These are phyloP conservation scores for Allantophomopsis cytisporea DNA, from an alignment of 2,329 filamentous ascomycete genomes.

Conservation along the genomic window DNA sequence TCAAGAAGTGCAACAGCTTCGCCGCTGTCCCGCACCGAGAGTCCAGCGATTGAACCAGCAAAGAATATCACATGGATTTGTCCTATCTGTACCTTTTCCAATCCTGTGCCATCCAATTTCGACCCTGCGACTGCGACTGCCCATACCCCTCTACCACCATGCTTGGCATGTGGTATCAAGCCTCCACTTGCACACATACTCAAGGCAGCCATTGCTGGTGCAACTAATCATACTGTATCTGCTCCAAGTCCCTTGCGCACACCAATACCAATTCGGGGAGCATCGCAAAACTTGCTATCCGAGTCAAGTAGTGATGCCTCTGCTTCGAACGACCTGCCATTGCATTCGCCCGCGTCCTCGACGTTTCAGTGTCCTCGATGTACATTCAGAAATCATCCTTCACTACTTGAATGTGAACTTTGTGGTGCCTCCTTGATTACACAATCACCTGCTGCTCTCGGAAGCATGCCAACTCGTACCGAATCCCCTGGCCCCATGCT, in stretches of 20 bases:
- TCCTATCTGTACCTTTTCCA: constrained; percentile 90
- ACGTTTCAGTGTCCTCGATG: constrained; percentile 74
- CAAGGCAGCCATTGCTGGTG: constrained; percentile 74
- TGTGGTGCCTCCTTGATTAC: constrained; percentile 67
- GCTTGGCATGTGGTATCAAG: constrained; percentile 87
- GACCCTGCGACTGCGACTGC: constrained; percentile 70
- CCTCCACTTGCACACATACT: constrained; percentile 70
- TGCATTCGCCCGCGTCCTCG: constrained; percentile 36
- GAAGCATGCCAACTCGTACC: constrained; percentile 32
- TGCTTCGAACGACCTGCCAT: constrained; percentile 1
- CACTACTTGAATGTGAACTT: constrained; percentile 75
- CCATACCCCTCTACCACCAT: constrained; percentile 72
- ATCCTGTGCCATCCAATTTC: constrained; percentile 86
- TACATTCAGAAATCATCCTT: constrained; percentile 89
- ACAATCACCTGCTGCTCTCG: constrained; percentile 26
- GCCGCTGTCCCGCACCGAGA: constrained; percentile 28
- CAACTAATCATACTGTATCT: constrained; percentile 35
- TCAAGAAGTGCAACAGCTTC: constrained; percentile 32
- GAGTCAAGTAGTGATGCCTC: not conserved
- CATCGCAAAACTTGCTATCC: constrained; percentile 3
- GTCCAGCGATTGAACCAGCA: constrained; percentile 26
- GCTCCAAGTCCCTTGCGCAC: constrained; percentile 12
- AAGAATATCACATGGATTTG: constrained; percentile 82
- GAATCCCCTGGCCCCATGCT: constrained; percentile 72
- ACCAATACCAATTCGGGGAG: constrained; percentile 15